phyloP scores from a whole-genome alignment of 805 yeast species.

The Kluyveromyces nonfermentans region DNA sequence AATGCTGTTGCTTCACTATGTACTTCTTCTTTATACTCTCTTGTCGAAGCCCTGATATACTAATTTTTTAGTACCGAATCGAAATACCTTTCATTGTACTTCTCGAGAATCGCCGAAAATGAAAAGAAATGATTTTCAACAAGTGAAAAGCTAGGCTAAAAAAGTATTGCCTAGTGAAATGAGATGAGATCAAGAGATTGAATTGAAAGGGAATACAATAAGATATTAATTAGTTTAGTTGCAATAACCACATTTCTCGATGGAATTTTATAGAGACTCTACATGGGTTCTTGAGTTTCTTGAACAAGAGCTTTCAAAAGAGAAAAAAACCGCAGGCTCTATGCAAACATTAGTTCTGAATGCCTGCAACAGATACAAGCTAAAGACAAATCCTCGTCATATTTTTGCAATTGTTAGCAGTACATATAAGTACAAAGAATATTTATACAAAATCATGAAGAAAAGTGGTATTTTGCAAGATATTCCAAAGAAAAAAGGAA shows the following conservation, averaged over 20 bases:
- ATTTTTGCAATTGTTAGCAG: constrained; percentile 76
- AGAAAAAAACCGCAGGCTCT: constrained; percentile 37
- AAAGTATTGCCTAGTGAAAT: background rate
- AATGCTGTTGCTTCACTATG: too few species aligned
- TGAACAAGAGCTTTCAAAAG: constrained; percentile 23
- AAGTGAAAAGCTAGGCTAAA: too few species aligned
- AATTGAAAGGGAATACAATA: background rate
- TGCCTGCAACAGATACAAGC: constrained; percentile 36
- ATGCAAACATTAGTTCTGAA: constrained; percentile 44
- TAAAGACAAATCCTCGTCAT: constrained; percentile 70
- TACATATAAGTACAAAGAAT: constrained; percentile 61
- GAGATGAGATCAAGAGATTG: background rate
- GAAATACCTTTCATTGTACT: background rate
- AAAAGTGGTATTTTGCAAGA: constrained; percentile 55
- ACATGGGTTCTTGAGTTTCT: constrained; percentile 30
- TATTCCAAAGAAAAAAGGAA: constrained; percentile 36
- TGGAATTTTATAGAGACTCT: constrained; percentile 34
- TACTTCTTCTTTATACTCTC: background rate
- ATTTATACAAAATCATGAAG: constrained; percentile 51
- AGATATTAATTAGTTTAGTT: background rate
- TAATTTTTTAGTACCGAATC: background rate
- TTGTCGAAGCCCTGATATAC: too few species aligned
- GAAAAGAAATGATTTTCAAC: constrained; percentile 1
- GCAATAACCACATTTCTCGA: constrained; percentile 3
- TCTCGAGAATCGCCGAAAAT: background rate